phyloP scores from a whole-genome alignment of 345 rosid species.

The Populus davidiana region DNA sequence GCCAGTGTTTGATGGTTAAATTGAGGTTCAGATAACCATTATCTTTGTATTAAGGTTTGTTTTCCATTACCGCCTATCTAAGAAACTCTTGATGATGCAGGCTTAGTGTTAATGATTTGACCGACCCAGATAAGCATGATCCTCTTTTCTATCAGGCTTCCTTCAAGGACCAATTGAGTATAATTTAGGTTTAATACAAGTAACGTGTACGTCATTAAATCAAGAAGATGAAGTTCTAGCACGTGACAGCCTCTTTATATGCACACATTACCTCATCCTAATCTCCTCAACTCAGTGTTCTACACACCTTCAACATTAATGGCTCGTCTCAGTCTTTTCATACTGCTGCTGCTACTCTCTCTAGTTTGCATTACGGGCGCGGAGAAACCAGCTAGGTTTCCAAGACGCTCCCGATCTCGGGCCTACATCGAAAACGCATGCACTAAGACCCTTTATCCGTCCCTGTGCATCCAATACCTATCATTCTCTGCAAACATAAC shows the following conservation, averaged over 20 bases:
- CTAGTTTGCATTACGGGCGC: constrained; percentile 11
- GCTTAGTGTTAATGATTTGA: constrained; percentile 7
- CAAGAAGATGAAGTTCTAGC: neutral
- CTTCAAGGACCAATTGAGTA: neutral
- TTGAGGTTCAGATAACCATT: neutral
- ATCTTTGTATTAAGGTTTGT: neutral
- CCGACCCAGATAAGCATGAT: constrained; percentile 1
- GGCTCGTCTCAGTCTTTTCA: constrained; percentile 20
- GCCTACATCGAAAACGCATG: constrained; percentile 52
- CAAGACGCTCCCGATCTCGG: constrained; percentile 3
- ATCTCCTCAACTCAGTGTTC: neutral
- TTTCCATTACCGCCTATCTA: neutral
- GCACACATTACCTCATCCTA: neutral
- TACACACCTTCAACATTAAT: constrained; percentile 11
- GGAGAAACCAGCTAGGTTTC: constrained; percentile 14
- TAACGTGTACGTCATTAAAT: constrained; percentile 7
- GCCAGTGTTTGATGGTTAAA: neutral
- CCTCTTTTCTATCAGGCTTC: neutral
- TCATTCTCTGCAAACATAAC: constrained; percentile 36
- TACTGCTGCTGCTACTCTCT: constrained; percentile 3
- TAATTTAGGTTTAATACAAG: constrained; percentile 20
- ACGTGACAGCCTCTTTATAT: constrained; percentile 22
- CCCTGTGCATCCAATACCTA: constrained; percentile 52
- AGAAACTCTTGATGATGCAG: constrained; percentile 8
- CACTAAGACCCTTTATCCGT: constrained; percentile 48